Conservation (phyloP, 495 filamentous ascomycete genomes). For the Sabuloglossum arenarium region DNA sequence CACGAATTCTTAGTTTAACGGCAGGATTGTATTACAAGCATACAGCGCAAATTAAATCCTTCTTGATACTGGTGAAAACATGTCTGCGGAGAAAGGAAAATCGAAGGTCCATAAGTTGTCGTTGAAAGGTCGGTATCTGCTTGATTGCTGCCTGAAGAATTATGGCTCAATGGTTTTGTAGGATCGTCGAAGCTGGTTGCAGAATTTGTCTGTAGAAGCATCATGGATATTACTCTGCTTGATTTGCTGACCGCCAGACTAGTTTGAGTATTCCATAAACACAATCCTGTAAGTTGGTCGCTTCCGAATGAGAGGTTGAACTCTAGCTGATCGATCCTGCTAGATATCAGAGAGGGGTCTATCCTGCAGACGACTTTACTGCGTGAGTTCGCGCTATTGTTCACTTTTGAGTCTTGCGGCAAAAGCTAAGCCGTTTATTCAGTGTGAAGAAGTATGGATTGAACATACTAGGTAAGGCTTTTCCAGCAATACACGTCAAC, state of each 20-base stretch:
- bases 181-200: conserved; percentile 73
- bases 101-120: conserved; percentile 88
- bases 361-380: conserved; percentile 94
- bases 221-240: background rate
- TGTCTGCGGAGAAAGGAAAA: conserved; percentile 48
- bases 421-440: background rate
- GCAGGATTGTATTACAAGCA: background rate
- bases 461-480: conserved; percentile 65
- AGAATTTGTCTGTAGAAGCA: conserved; percentile 55
- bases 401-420: conserved; percentile 1
- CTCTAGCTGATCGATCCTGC: background rate
- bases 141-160: background rate
- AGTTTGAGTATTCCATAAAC: conserved; percentile 96
- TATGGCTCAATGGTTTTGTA: conserved; percentile 12
- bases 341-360: conserved; percentile 88
- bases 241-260: conserved; percentile 7
- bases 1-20: background rate
- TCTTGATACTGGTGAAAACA: background rate
- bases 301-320: background rate
- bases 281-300: conserved; percentile 47
- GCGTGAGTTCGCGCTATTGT: conserved; percentile 41
- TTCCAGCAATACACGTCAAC: background rate
- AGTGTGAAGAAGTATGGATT: conserved; percentile 98
- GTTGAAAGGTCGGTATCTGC: conserved; percentile 43
- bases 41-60: background rate